phyloP scores from a whole-genome alignment of 2,329 filamentous ascomycete species.

The Cladosporium sp. region DNA sequence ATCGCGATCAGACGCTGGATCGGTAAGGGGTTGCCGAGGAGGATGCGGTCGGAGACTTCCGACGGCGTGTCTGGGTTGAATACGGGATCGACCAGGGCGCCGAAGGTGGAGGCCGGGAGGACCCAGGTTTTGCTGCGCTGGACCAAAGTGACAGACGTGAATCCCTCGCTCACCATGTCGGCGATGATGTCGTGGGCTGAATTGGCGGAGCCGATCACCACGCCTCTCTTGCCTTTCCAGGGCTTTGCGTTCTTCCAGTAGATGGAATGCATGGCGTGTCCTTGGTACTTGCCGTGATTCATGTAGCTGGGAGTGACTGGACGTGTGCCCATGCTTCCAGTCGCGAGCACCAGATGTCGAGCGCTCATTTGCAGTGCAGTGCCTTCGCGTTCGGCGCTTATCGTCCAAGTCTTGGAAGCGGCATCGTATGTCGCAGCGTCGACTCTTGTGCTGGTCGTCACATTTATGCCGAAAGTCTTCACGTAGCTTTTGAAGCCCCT shows the following conservation, averaged over 20 bases:
- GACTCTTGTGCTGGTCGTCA: conserved; percentile 34
- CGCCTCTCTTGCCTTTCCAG: conserved; percentile 36
- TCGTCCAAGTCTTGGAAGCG: conserved; percentile 31
- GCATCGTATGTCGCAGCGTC: conserved; percentile 34
- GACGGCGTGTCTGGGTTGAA: conserved; percentile 16
- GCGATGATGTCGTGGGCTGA: conserved; percentile 43
- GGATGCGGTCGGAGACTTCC: conserved; percentile 16
- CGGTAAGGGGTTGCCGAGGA: conserved; percentile 21
- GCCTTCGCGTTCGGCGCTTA: conserved; percentile 9
- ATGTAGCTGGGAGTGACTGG: conserved; percentile 13
- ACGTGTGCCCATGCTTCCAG: conserved; percentile 26
- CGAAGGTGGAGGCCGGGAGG: conserved; percentile 21
- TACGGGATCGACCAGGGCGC: conserved; percentile 11
- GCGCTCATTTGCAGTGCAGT: conserved; percentile 5
- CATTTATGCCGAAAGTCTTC: conserved; percentile 32
- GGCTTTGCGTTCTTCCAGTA: conserved; percentile 25
- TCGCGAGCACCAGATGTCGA: conserved; percentile 28
- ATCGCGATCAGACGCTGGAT: conserved; percentile 27
- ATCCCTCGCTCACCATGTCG: conserved; percentile 38
- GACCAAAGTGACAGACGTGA: conserved; percentile 37
- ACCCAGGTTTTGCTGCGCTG: conserved; percentile 33
- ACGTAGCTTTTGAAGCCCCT: conserved; percentile 32
- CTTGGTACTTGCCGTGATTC: conserved; percentile 27
- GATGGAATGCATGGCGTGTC: conserved; percentile 31
- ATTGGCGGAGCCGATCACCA: conserved; percentile 43